phyloP scores from a whole-genome alignment of 2,329 filamentous ascomycete genomes.

The Clathrospora elynae region DNA sequence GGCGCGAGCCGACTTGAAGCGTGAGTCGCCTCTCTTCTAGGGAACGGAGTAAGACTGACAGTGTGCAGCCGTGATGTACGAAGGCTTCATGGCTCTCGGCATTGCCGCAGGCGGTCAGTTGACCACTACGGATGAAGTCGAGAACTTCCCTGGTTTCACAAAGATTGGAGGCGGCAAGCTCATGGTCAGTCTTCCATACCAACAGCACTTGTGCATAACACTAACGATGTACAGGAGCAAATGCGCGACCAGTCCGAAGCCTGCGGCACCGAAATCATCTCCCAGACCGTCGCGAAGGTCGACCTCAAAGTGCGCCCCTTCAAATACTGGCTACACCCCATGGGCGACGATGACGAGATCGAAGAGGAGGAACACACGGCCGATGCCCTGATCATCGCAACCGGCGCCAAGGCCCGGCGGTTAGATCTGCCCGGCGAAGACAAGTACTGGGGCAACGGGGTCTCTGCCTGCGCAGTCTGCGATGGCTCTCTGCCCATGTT shows the following conservation, averaged over 20 bases:
- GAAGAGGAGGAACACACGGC: slow-evolving; percentile 79
- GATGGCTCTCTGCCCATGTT: slow-evolving; percentile 97
- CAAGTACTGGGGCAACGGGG: slow-evolving; percentile 95
- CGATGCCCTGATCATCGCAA: slow-evolving; percentile 91
- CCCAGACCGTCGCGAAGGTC: slow-evolving; percentile 87
- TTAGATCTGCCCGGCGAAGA: slow-evolving; percentile 86
- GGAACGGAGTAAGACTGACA: slow-evolving; percentile 22
- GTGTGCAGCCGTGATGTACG: slow-evolving; percentile 79
- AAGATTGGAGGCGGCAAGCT: slow-evolving; percentile 84
- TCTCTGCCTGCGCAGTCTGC: slow-evolving; percentile 95
- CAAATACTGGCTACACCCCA: slow-evolving; percentile 74
- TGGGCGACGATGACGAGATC: slow-evolving; percentile 78
- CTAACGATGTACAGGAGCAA: slow-evolving; percentile 63
- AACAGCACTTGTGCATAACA: not conserved
- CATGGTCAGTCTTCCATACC: slow-evolving; percentile 70
- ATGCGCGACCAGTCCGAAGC: slow-evolving; percentile 91
- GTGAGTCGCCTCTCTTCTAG: slow-evolving; percentile 50
- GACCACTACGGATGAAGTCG: slow-evolving; percentile 96
- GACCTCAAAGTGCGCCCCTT: slow-evolving; percentile 85
- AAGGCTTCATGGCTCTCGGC: slow-evolving; percentile 96
- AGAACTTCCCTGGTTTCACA: slow-evolving; percentile 97
- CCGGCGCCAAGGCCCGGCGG: slow-evolving; percentile 87
- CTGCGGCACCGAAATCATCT: slow-evolving; percentile 91
- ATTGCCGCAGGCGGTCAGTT: slow-evolving; percentile 95
- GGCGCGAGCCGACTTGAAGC: slow-evolving; percentile 89